These are phyloP conservation scores for Zymoseptoria passerinii DNA, from an alignment of 2,329 filamentous ascomycete genomes.

Conservation along the genomic window DNA sequence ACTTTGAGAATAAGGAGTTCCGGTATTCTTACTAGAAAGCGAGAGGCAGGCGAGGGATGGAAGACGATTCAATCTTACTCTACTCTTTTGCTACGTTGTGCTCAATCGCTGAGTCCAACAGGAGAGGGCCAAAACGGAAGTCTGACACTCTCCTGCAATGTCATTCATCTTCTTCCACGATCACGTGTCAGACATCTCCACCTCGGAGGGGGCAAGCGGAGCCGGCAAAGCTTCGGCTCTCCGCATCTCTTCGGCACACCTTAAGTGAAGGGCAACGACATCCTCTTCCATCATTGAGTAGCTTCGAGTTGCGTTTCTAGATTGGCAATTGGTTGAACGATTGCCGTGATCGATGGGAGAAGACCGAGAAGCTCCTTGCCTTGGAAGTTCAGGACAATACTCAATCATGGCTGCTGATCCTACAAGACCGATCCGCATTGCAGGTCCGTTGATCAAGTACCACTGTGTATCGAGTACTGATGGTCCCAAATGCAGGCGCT, in stretches of 20 bases:
- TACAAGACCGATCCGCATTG: slow-evolving; percentile 25
- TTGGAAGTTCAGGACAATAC: slow-evolving; percentile 12
- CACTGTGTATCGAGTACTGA: background rate
- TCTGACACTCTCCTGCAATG: background rate
- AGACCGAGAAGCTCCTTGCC: slow-evolving; percentile 8
- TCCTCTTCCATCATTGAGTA: background rate
- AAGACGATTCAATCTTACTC: background rate
- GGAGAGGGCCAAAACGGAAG: background rate
- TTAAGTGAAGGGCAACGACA: background rate
- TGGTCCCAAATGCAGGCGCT: slow-evolving; percentile 11
- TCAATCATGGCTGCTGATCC: slow-evolving; percentile 16
- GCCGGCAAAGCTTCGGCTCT: background rate
- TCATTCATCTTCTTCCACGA: background rate
- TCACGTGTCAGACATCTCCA: background rate
- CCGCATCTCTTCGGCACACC: background rate
- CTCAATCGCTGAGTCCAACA: background rate
- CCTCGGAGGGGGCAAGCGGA: background rate
- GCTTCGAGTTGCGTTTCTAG: background rate
- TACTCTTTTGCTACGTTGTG: background rate
- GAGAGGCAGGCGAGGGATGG: background rate
- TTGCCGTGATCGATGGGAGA: background rate
- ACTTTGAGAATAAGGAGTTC: slow-evolving; percentile 31
- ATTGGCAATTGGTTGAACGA: background rate
- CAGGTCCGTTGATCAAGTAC: slow-evolving; percentile 10
- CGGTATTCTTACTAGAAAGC: slow-evolving; percentile 18